Percentiles rank a stretch among this genome's conserved stretches.
These are phyloP conservation scores for Amanita inopinata DNA, from an alignment of 768 basidiomycete species.

Conservation along the genomic window DNA sequence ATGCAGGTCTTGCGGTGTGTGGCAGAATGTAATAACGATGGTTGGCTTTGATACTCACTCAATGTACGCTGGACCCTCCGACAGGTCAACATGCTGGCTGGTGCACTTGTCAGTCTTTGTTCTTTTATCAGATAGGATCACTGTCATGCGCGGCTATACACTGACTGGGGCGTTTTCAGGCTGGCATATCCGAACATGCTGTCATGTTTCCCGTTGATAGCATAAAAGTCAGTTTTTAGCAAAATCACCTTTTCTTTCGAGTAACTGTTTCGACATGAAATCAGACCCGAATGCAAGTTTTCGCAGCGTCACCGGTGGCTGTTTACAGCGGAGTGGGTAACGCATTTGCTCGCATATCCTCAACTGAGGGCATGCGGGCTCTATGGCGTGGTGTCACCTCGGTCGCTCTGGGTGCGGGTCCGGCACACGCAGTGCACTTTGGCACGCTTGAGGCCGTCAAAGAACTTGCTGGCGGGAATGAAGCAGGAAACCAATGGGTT, in stretches of 20 bases:
- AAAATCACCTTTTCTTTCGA: slow-evolving; percentile 1
- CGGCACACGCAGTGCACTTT: slow-evolving; percentile 97
- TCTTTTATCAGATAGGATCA: slow-evolving; percentile 3
- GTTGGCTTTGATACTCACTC: slow-evolving; percentile 9
- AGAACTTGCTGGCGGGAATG: slow-evolving; percentile 84
- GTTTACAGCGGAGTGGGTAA: slow-evolving; percentile 87
- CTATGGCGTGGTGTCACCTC: slow-evolving; percentile 96
- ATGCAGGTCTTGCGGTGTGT: slow-evolving; percentile 69
- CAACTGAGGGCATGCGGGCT: slow-evolving; percentile 85
- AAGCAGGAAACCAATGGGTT: slow-evolving; percentile 68
- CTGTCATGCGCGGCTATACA: slow-evolving; percentile 6
- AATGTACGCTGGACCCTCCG: slow-evolving; percentile 11
- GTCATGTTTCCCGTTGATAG: slow-evolving; percentile 99
- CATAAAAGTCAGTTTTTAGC: slow-evolving; percentile 68
- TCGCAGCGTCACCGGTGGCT: slow-evolving; percentile 75
- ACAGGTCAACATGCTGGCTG: slow-evolving; percentile 95
- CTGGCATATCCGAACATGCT: slow-evolving; percentile 97
- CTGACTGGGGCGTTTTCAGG: slow-evolving; percentile 36
- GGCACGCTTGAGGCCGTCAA: slow-evolving; percentile 93
- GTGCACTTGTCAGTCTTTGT: slow-evolving; percentile 68
- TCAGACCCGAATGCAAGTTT: slow-evolving; percentile 99
- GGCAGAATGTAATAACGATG: background rate
- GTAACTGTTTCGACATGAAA: background rate
- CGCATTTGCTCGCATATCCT: slow-evolving; percentile 85
- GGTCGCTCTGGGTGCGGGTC: slow-evolving; percentile 93